A percentile compares a stretch with the other conserved stretches of the same genome.
Evolutionary conservation across 192 early-diverging fungal genomes (phyloP).

Genomic region (Rhizophagus sp.): DNA sequence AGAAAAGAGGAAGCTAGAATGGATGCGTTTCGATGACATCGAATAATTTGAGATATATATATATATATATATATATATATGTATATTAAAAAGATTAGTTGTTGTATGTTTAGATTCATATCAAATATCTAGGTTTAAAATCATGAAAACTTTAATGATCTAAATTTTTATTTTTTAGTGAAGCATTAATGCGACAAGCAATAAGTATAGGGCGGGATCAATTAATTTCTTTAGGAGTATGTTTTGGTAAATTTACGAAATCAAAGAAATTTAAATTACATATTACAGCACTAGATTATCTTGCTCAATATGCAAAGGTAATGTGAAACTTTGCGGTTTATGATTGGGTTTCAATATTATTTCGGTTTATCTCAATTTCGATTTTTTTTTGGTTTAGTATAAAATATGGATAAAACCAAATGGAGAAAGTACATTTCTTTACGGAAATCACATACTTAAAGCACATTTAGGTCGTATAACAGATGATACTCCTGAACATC

Average conservation of each 20-base stretch:
- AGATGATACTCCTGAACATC: conserved; percentile 98
- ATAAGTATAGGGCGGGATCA: conserved; percentile 81
- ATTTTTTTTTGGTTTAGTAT: conserved; percentile 62
- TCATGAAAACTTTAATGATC: not conserved
- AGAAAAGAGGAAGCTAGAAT: not conserved
- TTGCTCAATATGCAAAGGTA: conserved; percentile 94
- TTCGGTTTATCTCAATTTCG: too few species aligned
- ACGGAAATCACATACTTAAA: conserved; percentile 97
- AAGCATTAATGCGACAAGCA: conserved; percentile 89
- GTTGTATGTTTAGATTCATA: too few species aligned
- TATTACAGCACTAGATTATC: conserved; percentile 88
- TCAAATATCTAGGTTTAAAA: not conserved
- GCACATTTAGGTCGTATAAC: conserved; percentile 97
- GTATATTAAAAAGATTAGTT: not conserved
- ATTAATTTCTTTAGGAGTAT: conserved; percentile 88
- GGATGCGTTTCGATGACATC: not conserved
- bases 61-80: too few species aligned
- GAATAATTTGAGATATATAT: too few species aligned
- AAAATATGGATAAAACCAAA: conserved; percentile 99
- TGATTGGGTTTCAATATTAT: not conserved
- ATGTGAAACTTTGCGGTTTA: too few species aligned
- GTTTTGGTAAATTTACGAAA: conserved; percentile 99
- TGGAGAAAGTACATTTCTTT: conserved; percentile 98
- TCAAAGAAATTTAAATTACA: conserved; percentile 95
- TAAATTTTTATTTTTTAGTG: conserved; percentile 50